Base-by-base conservation (phyloP, 1,284 basidiomycete genomes). In the Tylopilus sp. region DNA sequence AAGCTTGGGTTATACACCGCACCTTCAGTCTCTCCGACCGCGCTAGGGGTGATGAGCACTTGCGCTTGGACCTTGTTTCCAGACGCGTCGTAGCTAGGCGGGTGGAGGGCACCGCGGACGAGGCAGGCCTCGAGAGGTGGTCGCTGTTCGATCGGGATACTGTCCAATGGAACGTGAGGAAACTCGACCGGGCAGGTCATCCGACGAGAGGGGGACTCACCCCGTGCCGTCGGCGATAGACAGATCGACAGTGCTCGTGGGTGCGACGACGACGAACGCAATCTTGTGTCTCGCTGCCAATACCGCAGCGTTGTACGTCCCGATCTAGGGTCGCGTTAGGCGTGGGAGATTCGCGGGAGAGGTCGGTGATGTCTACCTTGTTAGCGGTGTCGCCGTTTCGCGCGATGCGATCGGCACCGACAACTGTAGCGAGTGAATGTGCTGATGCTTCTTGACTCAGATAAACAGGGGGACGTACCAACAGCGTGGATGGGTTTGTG, bases 301-400 rank as follows among this genome's bases (percentile, higher is more conserved):
- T 13, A 93, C 90, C 8, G 91, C 91, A 9, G 91, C 90, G 60
- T 94, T 92, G 71, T 93, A 94, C 2, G 92, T 94, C 34, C 92
- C 90, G 58, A 94, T 86, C 84, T 91, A 57, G 35, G n/a, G 15
- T 30, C 6, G 48, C 37, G 25, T 31, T n/a, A 6, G 11, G 13
- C 37, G 13, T 36, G 19, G 28, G 46, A 28, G 11, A 36, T 21
- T 30, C 18, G 12, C 28, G 39, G 41, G 25, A 25, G 11, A 31
- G 26, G 25, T 30, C 21, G 5, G 30, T 18, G 16, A 56, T 68
- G 34, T 46, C 33, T 43, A 84, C 89, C 74, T 96, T 96, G 76
- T 96, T 96, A 18, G 92, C 92, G 0, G 93, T 95, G 69, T 96
- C 93, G 2, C 93, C 93, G 60, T 97, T 96, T 59, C 74, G 77